Base-by-base conservation (phyloP, 2,329 filamentous ascomycete species). In the Raffaelea ambrosiae region DNA sequence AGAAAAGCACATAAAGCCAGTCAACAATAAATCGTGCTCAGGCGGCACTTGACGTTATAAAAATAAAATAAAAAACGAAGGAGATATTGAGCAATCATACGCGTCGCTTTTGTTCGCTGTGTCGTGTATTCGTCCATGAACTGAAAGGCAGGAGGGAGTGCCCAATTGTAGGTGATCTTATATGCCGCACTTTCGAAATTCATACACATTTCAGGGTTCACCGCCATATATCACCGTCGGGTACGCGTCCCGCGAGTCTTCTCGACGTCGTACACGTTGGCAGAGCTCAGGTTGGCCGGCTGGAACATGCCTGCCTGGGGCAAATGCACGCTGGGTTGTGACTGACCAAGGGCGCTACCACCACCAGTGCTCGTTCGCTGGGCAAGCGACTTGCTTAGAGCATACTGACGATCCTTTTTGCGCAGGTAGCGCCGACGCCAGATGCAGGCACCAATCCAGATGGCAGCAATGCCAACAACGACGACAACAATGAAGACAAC, bases 401-500 rank as follows among this genome's bases (percentile, higher is more conserved):
- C 68, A 54, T 71, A 71, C 57, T 75, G 70, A 38, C 72, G 72
- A 58, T 86, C 83, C 65, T 74, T 81, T 66, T 81, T 85, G 54
- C 79, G 79, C 54, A 88, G 71, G 64, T 90, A 84, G 55, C 84
- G 82, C 49, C 81, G 80, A 55, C 87, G 84, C 67, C 87, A 79
- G 63, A 84, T 77, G 59, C 82, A 79, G 36, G 83, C 84, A 18
- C 77, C 72, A 36, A 84, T 66, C 72, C 83, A 85, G 58, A 88
- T 76, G 49, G 72, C 71, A 14, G 74, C 67, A 52, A 94, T 85
- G 46, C 72, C 83, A 51, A 91, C 69, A 40, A 83, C 74, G 23
- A 94, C 73, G 52, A 91, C 69, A 54, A 88, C 81, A 46, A 93
- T 72, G 74, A 93, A 88, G 53, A 91, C 73, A 41, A 94, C 78